Evolutionary conservation across 139 green algal genomes (phyloP).

Genomic region (Chlamydomonas incerta): DNA sequence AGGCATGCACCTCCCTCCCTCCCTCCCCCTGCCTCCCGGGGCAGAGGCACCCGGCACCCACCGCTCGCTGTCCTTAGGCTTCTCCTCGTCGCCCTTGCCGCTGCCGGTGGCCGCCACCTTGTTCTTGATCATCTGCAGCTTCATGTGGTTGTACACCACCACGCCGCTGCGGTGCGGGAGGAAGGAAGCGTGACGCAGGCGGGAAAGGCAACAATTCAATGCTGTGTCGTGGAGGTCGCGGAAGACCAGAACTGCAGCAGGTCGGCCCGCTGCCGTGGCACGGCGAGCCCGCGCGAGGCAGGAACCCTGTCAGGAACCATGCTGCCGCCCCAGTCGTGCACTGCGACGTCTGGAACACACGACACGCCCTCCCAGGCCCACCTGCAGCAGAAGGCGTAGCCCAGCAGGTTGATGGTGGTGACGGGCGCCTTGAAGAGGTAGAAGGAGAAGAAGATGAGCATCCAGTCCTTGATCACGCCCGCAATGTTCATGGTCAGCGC

Average conservation of each 20-base stretch:
- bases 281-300: too few species aligned
- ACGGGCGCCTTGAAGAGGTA: slow-evolving; percentile 90
- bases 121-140: slow-evolving; percentile 75
- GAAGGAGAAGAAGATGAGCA: slow-evolving; percentile 95
- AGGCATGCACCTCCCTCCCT: too few species aligned
- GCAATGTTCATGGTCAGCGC: slow-evolving; percentile 98
- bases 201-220: too few species aligned
- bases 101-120: slow-evolving; percentile 46
- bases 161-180: slow-evolving; percentile 45
- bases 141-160: slow-evolving; percentile 82
- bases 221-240: too few species aligned
- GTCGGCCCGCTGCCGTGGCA: too few species aligned
- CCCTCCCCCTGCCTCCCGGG: too few species aligned
- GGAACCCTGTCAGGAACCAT: too few species aligned
- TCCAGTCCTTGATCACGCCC: slow-evolving; percentile 98
- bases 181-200: too few species aligned
- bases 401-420: slow-evolving; percentile 88
- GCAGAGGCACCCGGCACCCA: neutral
- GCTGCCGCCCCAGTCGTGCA: too few species aligned
- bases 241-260: too few species aligned
- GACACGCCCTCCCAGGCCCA: neutral
- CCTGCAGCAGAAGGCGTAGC: slow-evolving; percentile 78
- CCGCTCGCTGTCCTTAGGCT: slow-evolving; percentile 26
- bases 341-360: too few species aligned
- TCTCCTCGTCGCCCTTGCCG: slow-evolving; percentile 55